Base-by-base conservation (phyloP, 2,329 filamentous ascomycete species). In the Fusarium musae region DNA sequence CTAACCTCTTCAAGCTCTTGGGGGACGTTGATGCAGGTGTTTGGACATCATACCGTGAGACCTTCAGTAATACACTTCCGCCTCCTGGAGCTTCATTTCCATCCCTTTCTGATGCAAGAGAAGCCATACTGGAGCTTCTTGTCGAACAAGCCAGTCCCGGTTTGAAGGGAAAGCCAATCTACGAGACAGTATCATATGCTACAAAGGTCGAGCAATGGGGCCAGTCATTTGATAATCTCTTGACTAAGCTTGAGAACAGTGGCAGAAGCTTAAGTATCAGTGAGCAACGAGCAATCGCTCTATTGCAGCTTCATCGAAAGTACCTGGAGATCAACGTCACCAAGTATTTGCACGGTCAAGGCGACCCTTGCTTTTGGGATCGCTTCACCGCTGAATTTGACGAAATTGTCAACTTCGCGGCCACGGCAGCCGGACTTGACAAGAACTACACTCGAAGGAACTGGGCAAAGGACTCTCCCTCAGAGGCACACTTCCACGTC, bases 291-390 rank as follows among this genome's bases (percentile, higher is more conserved):
- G 67, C 70, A 1, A 54, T 63, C 19, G 70, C 70, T 0, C 53
- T 73, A 2, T n/a, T 73, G 5, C 66, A 73, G 7, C 47, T 73
- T 17, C 65, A 73, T 15, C 44, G 66, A 1, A 73, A 19, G 23
- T 73, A 73, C 10, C 32, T 70, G 0, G 57, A 73, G 9, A 40
- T 73, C 6, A 73, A 73, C 3, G 60, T 70, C 1, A 43, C 70
- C 2, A 70, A 72, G 7, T 73, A 70, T 10, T 4, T 47, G 1
- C 23, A 58, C 2, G 70, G 70, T 1, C 66, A 70, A 37, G 70
- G 70, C 0, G 44, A 73, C 12, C 70, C 70, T 2, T 73, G 60
- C 6, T 73, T 73, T n/a, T 73, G 70, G 70, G 70, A 73, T 5
- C 49, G 34, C 1, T 73, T 70, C 15, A 73, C 57, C 0, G 5